Base-by-base conservation (phyloP, 495 filamentous ascomycete species). In the Saxophila tyrrhenica region DNA sequence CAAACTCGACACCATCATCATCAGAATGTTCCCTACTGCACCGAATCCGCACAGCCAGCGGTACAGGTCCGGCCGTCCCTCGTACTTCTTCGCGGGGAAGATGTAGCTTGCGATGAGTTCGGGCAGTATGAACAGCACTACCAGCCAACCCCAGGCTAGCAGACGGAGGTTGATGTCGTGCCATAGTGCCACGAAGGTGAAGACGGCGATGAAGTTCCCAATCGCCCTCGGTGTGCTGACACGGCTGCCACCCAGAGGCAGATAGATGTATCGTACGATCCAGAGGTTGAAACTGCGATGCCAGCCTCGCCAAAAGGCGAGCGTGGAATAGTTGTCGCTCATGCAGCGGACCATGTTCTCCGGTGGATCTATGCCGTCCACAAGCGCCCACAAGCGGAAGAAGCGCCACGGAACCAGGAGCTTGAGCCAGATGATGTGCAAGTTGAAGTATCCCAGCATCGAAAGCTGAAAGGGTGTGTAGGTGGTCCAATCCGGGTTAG, bases 331-430 rank as follows among this genome's bases (percentile, higher is more conserved):
- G 67, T 97, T 97, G 71, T 99, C 80, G 61, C 82, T 87, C 72
- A 96, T 87, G 73, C 92, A 99, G 62, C 92, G 88, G 48, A 97
- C 77, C 87, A 99, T 92, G 70, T 99, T 99, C 67, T 99, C 92
- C 2, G 92, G 90, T 0, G 92, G 89, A 65, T 99, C 92, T 62
- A 97, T 79, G 57, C 85, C 84, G 66, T 99, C 92, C 39, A 88
- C 63, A 1, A 97, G 76, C 0, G 86, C 73, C 92, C 92, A 99
- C 20, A 99, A 78, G 5, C 92, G 87, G 79, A 99, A 99, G 70
- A 97, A 85, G 8, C 92, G 86, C 89, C 89, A 99, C 13, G 91
- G 94, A 2, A 97, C 78, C 0, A 99, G 81, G 0, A 99, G 83
- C 67, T 99, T 99, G 45, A 99, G 78, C 92, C 92, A 99, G 69